Evolutionary conservation across 192 early-diverging fungal genomes (phyloP).

Genomic region (Podila minutissima): DNA sequence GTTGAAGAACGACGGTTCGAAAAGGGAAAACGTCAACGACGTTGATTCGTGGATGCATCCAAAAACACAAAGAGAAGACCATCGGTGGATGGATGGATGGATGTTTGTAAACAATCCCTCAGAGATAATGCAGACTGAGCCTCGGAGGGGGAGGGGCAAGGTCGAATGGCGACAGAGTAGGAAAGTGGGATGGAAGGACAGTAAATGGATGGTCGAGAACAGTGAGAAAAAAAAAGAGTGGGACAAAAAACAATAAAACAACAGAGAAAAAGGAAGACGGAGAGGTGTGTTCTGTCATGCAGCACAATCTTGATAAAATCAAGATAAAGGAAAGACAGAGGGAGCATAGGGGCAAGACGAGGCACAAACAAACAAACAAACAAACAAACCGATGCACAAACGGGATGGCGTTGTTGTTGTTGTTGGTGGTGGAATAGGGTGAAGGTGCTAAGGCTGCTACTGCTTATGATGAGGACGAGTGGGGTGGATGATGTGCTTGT

Average conservation of each 20-base stretch:
- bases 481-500: neutral
- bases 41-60: too few species aligned
- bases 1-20: neutral
- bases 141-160: too few species aligned
- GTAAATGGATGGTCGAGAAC: too few species aligned
- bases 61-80: too few species aligned
- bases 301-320: slow-evolving; percentile 37
- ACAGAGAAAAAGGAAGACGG: neutral
- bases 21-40: too few species aligned
- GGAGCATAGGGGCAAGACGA: neutral
- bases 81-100: too few species aligned
- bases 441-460: neutral
- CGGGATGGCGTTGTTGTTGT: neutral
- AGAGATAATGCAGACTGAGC: too few species aligned
- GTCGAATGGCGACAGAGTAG: too few species aligned
- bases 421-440: neutral
- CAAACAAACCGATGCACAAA: slow-evolving; percentile 1
- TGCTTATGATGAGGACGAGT: too few species aligned
- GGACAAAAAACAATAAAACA: neutral
- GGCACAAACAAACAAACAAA: slow-evolving; percentile 8
- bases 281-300: slow-evolving; percentile 19
- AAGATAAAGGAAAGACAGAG: slow-evolving; percentile 9
- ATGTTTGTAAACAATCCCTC: too few species aligned
- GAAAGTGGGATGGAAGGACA: too few species aligned
- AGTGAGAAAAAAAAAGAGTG: too few species aligned